Conservation (phyloP, 805 yeast genomes). For the Candida boleticola region DNA sequence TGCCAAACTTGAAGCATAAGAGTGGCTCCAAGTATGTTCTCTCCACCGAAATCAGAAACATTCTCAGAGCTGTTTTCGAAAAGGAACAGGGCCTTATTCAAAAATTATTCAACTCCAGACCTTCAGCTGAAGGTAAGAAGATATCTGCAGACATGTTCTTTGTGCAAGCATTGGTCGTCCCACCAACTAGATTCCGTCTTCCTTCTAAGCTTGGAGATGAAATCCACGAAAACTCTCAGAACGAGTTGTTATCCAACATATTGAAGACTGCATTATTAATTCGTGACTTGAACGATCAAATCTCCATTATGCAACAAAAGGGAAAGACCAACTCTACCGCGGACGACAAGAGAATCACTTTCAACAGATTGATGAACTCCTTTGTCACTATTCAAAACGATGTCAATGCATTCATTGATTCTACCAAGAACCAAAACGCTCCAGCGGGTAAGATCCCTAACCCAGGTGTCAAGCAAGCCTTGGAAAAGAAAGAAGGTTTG, state of each 20-base stretch:
- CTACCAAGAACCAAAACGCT: slow-evolving; percentile 80
- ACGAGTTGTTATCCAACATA: slow-evolving; percentile 79
- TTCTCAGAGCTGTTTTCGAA: slow-evolving; percentile 70
- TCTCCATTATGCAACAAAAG: slow-evolving; percentile 48
- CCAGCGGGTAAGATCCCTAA: slow-evolving; percentile 67
- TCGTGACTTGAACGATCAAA: slow-evolving; percentile 85
- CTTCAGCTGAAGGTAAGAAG: slow-evolving; percentile 40
- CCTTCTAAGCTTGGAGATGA: slow-evolving; percentile 98
- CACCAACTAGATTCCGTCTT: slow-evolving; percentile 93
- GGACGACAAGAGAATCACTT: slow-evolving; percentile 72
- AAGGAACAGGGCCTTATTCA: slow-evolving; percentile 68
- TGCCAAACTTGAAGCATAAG: slow-evolving; percentile 56
- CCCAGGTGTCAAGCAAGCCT: slow-evolving; percentile 96
- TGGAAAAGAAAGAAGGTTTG: slow-evolving; percentile 97
- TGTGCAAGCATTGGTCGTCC: slow-evolving; percentile 84
- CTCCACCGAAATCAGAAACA: slow-evolving; percentile 82
- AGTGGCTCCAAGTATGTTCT: slow-evolving; percentile 82
- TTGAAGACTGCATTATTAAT: slow-evolving; percentile 77
- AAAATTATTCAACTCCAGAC: slow-evolving; percentile 80
- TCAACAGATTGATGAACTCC: slow-evolving; percentile 90
- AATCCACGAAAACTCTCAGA: slow-evolving; percentile 90
- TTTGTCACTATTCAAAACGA: slow-evolving; percentile 94
- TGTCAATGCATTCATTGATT: slow-evolving; percentile 90
- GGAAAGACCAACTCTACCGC: slow-evolving; percentile 52
- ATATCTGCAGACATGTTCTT: slow-evolving; percentile 82